Conservation (phyloP, 139 green algal species). For the Mesotaenium endlicherianum region DNA sequence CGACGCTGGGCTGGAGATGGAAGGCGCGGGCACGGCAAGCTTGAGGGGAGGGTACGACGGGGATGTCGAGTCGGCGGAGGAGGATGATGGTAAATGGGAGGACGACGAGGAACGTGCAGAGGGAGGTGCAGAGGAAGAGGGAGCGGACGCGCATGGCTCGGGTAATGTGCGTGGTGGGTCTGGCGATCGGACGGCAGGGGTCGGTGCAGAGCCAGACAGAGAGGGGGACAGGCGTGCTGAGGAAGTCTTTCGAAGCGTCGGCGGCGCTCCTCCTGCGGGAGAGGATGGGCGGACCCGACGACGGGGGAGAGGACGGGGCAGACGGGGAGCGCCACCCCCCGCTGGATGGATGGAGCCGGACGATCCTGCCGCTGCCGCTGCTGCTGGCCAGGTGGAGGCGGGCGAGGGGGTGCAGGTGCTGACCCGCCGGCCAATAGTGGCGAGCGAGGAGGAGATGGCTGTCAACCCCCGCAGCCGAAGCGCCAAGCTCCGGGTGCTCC, state of each 20-base stretch:
- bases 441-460: conserved; percentile 61
- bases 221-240: no score
- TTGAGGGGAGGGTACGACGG: neutral
- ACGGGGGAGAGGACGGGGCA: no score
- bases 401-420: conserved; percentile 6
- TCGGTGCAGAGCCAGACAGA: no score
- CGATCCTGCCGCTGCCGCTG: no score
- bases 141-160: neutral
- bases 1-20: neutral
- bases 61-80: neutral
- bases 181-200: no score
- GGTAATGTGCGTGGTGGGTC: neutral
- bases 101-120: neutral
- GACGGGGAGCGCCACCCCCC: no score
- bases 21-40: no score
- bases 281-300: no score
- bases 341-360: no score
- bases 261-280: no score
- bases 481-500: conserved; percentile 78
- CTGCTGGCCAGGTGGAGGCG: no score
- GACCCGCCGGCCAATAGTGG: conserved; percentile 35
- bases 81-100: conserved; percentile 9
- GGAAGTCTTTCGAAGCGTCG: no score
- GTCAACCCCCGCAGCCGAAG: conserved; percentile 76
- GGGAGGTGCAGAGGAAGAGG: neutral